Evolutionary conservation across 345 rosid species (phyloP).

Genomic region (Citrus reticulata): DNA sequence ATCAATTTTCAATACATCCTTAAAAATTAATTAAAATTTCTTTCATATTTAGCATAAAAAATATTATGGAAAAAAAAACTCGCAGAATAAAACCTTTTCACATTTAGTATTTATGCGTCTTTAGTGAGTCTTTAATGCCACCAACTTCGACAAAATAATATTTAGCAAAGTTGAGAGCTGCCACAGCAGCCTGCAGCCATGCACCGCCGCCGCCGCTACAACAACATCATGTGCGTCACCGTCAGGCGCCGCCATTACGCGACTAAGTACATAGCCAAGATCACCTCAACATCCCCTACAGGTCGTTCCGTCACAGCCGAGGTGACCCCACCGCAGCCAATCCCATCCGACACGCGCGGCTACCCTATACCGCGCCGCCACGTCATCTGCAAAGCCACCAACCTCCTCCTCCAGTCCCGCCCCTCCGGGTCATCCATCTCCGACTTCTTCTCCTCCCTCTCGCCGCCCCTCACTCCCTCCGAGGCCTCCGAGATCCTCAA

Average conservation of each 20-base stretch:
- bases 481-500: constrained; percentile 86
- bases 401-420: constrained; percentile 40
- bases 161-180: background rate
- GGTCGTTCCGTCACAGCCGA: constrained; percentile 80
- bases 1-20: too few species aligned
- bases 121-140: background rate
- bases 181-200: background rate
- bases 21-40: background rate
- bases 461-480: constrained; percentile 55
- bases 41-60: background rate
- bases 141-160: too few species aligned
- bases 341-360: constrained; percentile 68
- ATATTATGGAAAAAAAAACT: background rate
- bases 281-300: constrained; percentile 69
- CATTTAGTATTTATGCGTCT: background rate
- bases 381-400: constrained; percentile 67
- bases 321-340: constrained; percentile 49
- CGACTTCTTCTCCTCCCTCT: constrained; percentile 57
- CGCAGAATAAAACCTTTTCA: background rate
- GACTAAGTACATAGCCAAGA: constrained; percentile 71
- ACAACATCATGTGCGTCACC: background rate
- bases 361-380: constrained; percentile 75
- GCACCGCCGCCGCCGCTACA: background rate
- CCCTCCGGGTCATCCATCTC: constrained; percentile 28
- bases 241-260: constrained; percentile 41